Percentiles rank a stretch among this genome's conserved stretches.
phyloP scores from a whole-genome alignment of 768 basidiomycete genomes.

The Coprinopsis sp. region DNA sequence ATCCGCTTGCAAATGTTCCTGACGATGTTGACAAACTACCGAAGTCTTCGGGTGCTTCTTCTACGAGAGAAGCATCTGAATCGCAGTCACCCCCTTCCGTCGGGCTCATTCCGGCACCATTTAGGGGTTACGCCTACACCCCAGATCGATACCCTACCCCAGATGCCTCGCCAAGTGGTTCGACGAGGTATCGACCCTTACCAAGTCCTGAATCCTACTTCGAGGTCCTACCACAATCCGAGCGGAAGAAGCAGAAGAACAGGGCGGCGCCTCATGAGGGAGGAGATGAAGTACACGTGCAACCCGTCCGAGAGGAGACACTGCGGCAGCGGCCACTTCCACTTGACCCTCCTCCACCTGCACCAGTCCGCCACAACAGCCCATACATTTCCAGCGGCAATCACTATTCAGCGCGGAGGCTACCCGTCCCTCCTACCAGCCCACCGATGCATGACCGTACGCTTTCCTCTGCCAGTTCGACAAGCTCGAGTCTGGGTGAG shows the following conservation, averaged over 20 bases:
- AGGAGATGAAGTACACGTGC: too few species aligned
- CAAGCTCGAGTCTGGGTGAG: too few species aligned
- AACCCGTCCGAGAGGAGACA: too few species aligned
- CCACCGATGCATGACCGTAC: neutral
- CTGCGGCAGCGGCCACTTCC: too few species aligned
- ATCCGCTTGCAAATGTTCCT: neutral
- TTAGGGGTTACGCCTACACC: conserved; percentile 1
- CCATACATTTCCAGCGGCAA: too few species aligned
- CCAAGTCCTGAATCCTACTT: neutral
- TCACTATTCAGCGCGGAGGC: too few species aligned
- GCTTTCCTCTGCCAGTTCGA: neutral
- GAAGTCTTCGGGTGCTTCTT: neutral
- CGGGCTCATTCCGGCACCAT: neutral
- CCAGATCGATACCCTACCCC: conserved; percentile 5
- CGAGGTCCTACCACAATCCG: too few species aligned
- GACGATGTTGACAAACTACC: neutral
- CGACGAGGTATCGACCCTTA: neutral
- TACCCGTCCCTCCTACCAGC: too few species aligned
- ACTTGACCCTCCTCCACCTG: too few species aligned
- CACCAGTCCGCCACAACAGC: too few species aligned
- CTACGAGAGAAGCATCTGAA: neutral
- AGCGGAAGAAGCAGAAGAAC: too few species aligned
- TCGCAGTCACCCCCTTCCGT: neutral
- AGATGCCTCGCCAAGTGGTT: neutral
- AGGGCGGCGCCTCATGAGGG: too few species aligned